Base-by-base conservation (phyloP, 2,329 filamentous ascomycete species). In the Trichoderma harzianum region DNA sequence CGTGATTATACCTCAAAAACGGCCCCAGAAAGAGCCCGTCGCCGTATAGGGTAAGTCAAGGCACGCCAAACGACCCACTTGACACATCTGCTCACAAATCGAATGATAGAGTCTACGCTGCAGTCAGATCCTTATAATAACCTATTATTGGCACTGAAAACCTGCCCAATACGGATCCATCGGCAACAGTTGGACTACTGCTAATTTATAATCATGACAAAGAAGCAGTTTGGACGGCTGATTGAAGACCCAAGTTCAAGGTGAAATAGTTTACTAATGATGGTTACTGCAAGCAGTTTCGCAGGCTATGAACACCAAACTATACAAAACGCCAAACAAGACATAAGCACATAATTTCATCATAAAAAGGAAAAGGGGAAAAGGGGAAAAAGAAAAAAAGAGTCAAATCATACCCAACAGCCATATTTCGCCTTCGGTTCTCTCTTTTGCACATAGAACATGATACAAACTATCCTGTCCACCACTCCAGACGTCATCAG, bases 81-180 rank as follows among this genome's bases (percentile, higher is more conserved):
- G 32, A 3, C n/a, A 24, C 68, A n/a, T 26, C 6, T 60, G 65
- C 53, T 68, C 55, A 53, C 36, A 69, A 69, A 62, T 61, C 39
- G 36, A 30, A 26, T 47, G 24, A n/a, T 24, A 36, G 24, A 30
- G 11, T 68, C 18, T 21, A 28, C 26, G 65, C 63, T 65, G 65
- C 53, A 68, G 65, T 68, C 65, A 69, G 66, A 69, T 69, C 16
- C 28, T 69, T 69, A 69, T 69, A 26, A 60, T 32, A 32, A 47
- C 51, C 53, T 14, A 43, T 60, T 28, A 28, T 36, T 36, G 30
- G 47, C 14, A 57, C 64, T 53, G 26, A 53, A 36, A 36, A 26
- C 43, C n/a, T 64, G 39, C 39, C 61, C 39, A 14, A 51, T 18
- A 2, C 61, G 61, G 36, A 64, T 64, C 61, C 34, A 14, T 64